Evolutionary conservation across 441 rosid species (phyloP).

Genomic region (Pelargonium myrrhifolium): DNA sequence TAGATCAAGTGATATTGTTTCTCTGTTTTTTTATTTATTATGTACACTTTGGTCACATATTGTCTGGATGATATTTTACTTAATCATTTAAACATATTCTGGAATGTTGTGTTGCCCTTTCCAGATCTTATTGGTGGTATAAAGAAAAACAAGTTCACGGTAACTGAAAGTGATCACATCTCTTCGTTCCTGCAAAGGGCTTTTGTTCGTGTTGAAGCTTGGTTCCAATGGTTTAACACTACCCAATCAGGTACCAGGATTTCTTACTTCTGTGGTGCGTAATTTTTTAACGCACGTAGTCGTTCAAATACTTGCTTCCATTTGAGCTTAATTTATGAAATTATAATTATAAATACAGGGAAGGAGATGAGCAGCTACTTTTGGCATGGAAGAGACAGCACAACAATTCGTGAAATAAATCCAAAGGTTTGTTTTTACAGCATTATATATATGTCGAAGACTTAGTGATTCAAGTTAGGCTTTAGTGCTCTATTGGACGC

Average conservation of each 20-base stretch:
- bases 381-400: conserved; percentile 96
- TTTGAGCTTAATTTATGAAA: background rate
- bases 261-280: background rate
- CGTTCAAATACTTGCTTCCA: background rate
- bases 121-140: conserved; percentile 70
- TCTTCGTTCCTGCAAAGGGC: conserved; percentile 68
- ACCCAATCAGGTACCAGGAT: conserved; percentile 63
- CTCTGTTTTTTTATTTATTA: background rate
- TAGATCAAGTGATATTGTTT: background rate
- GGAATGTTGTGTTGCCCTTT: conserved; percentile 12
- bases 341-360: conserved; percentile 36
- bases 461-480: background rate
- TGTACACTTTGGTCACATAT: background rate
- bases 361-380: conserved; percentile 69
- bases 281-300: too few relatives aligned
- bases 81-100: background rate
- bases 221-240: conserved; percentile 95
- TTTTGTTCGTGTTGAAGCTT: conserved; percentile 84
- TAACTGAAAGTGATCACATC: conserved; percentile 58
- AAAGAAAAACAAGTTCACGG: conserved; percentile 51
- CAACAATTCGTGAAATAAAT: conserved; percentile 71
- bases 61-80: background rate
- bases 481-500: background rate
- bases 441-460: conserved; percentile 18
- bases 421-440: conserved; percentile 56